Evolutionary conservation across 1,284 basidiomycete species (phyloP), one percentile per base, ranked within the genome.

Genomic region (Trichosporon inkin): DNA sequence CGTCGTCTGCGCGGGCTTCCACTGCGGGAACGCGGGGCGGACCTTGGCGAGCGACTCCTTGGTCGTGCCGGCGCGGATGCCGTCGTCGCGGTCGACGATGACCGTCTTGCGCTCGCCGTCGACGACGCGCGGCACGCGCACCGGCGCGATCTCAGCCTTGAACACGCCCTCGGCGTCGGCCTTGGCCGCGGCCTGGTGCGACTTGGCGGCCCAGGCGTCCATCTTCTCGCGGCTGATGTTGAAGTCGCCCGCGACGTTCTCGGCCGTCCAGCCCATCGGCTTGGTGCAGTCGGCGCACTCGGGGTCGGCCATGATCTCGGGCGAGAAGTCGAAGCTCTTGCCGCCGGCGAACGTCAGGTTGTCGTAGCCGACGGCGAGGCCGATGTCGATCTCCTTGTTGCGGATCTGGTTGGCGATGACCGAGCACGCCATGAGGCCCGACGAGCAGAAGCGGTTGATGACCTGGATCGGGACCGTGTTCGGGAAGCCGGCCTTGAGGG

Each of bases 221-320:
- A 93, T 92, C 63, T 87, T 85, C 60, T 88, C 85, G 54, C 93
- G 84, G 17, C 88, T 83, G 68, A 97, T 83, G 67, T 85, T 82
- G 78, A 89, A 96, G 58, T 95, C 87, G 55, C 81, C 80, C 6
- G 88, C 89, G 64, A 98, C 94, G 51, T 98, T 97, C 82, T 98
- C 95, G 16, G 92, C 95, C 49, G 93, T 95, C 80, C 92, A 88
- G 66, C 94, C 93, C 93, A 97, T 97, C 58, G 95, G 95, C 65
- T 95, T 82, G 28, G 93, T 82, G 78, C 93, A 96, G 82, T 99
- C 94, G 62, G 87, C 85, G 3, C 94, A 85, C 71, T 92, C 88
- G 68, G 87, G 83, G 79, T 85, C 86, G 61, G 84, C 79, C 68
- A 92, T 82, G 55, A 95, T 84, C 53, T 83, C 82, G 36, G 92